Base-by-base conservation (phyloP, 169 alveolate species). In the Fabrea salina region DNA sequence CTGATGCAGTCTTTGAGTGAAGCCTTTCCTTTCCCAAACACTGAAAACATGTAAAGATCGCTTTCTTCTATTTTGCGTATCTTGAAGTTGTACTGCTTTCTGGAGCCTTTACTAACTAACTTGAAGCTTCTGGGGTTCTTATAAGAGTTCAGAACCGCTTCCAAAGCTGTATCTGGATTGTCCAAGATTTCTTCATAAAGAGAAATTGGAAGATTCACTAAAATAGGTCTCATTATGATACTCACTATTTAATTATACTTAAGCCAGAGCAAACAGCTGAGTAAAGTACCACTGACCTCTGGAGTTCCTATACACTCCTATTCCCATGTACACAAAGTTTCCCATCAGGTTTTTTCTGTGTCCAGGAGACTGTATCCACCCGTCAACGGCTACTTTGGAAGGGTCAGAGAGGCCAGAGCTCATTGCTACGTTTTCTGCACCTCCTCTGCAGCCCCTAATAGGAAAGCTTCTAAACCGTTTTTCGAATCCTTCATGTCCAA, bases 331-430 rank as follows among this genome's bases (percentile, higher is more conserved):
- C 37, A 70, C 80, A 49, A 79, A 78, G 40, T 74, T 82, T 13
- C 88, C 57, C 35, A 87, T 82, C 53, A 91, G 64, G 57, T 91
- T 91, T 78, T 91, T 91, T 40, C 95, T 77, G 67, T 91, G 95
- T 5, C 95, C 95, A 37, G 95, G 95, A 4, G 93, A 86, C 32
- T 91, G 86, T 25, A 91, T 91, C 94, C 95, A 91, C 33, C 95
- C 95, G 47, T 77, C 82, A 25, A 91, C 95, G 13, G 92, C 92
- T 57, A 70, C 81, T 67, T 86, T 87, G 11, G 70, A 78, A 39
- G 92, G 88, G 51, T 86, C 92, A 22, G 79, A 85, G 43, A 44
- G 30, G 33, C 79, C 79, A 43, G 61, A 35, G 61, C 78, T 86
- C 56, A 41, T 77, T 39, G 92, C 92, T 16, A 91, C 95, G 64